Evolutionary conservation across 306 rosid species (phyloP), one percentile per base, ranked within the genome.

Genomic region (Quercus cerris): DNA sequence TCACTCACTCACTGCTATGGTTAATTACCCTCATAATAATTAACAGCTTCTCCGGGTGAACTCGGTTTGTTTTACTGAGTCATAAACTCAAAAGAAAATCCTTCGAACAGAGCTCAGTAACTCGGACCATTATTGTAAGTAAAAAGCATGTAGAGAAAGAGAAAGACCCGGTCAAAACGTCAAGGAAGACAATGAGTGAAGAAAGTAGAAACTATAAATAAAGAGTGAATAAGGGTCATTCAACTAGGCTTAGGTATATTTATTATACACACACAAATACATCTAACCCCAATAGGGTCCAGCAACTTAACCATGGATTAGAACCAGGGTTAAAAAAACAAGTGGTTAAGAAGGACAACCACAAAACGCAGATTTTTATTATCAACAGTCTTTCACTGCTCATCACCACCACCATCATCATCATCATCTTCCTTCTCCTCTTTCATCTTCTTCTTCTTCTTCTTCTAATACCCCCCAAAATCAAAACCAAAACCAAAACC

Each of bases 291-390:
- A 69, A 61, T 87, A 77, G 82, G 88, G 90, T 89, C 87, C 94
- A 77, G 72, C 9, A 86, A 84, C 92, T 89, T 88, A 92, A 94
- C 97, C 97, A 91, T 70, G 82, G 93, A 91, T 89, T 89, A 90
- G 90, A 91, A 94, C 98, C 77, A 86, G 92, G 84, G 98, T 94
- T 89, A 92, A 92, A 91, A 91, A 80, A 22, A 84, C 89, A 72
- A 88, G 90, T 93, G 94, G 97, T 90, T 92, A 89, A 90, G 94
- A 89, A 90, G 92, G 88, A 80, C 92, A 83, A 64, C 97, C 98
- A 85, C 96, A 87, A 85, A 91, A 90, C 89, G 80, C 71, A 75
- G 87, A 86, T 84, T 91, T 86, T 91, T 86, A 83, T 90, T 87
- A 88, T 90, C 93, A 87, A 90, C 96, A 85, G 91, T 85, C 91